A percentile compares a stretch with the other conserved stretches of the same genome.
Conservation (phyloP, 805 yeast species). For the Peterozyma toletana region DNA sequence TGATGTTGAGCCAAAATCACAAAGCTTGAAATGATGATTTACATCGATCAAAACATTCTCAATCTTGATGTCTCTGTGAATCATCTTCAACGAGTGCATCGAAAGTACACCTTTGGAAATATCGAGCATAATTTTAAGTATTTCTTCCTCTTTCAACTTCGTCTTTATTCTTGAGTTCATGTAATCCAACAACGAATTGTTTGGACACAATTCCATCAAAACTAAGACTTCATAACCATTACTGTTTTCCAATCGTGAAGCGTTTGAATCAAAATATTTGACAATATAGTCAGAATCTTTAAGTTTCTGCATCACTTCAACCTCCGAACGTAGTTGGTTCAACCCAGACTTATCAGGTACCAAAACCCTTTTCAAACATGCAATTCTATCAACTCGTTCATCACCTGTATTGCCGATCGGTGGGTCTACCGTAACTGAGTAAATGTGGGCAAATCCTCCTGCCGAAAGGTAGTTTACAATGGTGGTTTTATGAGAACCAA, state of each 20-base stretch:
- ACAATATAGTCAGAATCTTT: conserved; percentile 54
- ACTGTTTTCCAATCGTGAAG: conserved; percentile 46
- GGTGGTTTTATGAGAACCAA: conserved; percentile 31
- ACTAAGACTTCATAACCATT: conserved; percentile 78
- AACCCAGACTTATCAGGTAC: conserved; percentile 68
- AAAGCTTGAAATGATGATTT: conserved; percentile 64
- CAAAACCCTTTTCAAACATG: conserved; percentile 67
- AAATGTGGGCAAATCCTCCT: conserved; percentile 80
- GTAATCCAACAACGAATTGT: conserved; percentile 77
- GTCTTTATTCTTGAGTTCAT: conserved; percentile 83
- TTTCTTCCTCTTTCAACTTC: conserved; percentile 70
- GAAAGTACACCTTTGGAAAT: conserved; percentile 71
- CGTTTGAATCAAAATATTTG: conserved; percentile 69
- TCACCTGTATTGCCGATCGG: conserved; percentile 31
- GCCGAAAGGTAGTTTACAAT: conserved; percentile 20
- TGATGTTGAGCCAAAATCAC: conserved; percentile 91
- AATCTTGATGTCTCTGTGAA: conserved; percentile 91
- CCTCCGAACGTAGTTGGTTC: conserved; percentile 61
- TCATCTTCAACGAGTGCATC: conserved; percentile 76
- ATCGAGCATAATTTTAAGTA: conserved; percentile 78
- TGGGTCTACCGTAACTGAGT: conserved; percentile 52
- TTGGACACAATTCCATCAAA: conserved; percentile 90
- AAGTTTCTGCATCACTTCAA: conserved; percentile 69
- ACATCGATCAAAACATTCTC: conserved; percentile 85
- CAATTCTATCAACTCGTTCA: conserved; percentile 20